Base-by-base conservation (phyloP, 352 stramenopile genomes). In the Phytopythium helicoides region DNA sequence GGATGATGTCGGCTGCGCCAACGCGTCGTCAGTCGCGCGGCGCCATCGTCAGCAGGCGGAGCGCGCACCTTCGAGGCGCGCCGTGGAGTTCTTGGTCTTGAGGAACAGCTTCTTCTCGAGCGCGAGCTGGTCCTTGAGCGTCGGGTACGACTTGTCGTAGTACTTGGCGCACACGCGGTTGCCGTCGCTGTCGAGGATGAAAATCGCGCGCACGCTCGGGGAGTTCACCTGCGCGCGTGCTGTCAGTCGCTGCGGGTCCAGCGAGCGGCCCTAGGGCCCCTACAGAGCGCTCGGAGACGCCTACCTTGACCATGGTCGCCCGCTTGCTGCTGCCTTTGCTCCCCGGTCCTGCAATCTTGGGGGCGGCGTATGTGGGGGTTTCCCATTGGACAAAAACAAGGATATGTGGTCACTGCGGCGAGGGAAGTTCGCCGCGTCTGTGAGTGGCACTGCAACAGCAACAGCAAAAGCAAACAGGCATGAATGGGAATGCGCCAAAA, bases 141-240 rank as follows among this genome's bases (percentile, higher is more conserved):
- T 81, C 55, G 81, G 81, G 62, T 94, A 94, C 61, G 81, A 87
- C 66, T 91, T 89, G 66, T 95, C 86, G 52, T 96, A 97, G 76
- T 96, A 96, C 78, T 97, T 97, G 66, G 88, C 86, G 48, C 87
- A 93, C 57, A 97, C 75, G 52, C 88, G 86, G 53, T 86, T 93
- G 52, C 88, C 88, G 49, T 97, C 88, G 54, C 71, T 92, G 67
- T 92, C 86, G 52, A 95, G 58, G 28, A 95, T 71, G 61, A 94
- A 94, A 59, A 95, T 94, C 54, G 83, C 86, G 69, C 93, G 94
- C 44, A 95, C 84, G 51, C 76, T 85, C 23, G 86, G 86, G 65
- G 80, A 86, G 34, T 73, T 58, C 49, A 63, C 67, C 83, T 93
- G 45, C 26, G 33, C 4, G 16, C 8, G 26, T 36, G 28, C 12